Base-by-base conservation (phyloP, 2,329 filamentous ascomycete genomes). In the Rhinocladiella mackenziei region DNA sequence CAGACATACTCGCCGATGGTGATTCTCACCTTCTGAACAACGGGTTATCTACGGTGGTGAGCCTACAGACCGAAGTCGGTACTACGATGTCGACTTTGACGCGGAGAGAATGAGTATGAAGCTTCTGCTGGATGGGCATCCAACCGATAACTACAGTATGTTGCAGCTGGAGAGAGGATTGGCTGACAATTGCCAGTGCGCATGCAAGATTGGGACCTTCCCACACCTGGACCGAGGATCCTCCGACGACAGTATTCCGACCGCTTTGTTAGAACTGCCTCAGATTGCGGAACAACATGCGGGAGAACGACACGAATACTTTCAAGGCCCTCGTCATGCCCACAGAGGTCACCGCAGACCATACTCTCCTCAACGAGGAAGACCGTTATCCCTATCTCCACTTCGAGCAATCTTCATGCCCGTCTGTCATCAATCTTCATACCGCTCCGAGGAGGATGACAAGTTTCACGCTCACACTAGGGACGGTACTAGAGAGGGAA, bases 321-420 rank as follows among this genome's bases (percentile, higher is more conserved):
- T 34, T 31, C n/a, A 25, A 10, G 37, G 37, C 23, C 20, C 23
- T 13, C 32, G 11, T n/a, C 38, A 31, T 31, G 11, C 18, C 14
- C 17, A 17, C 5, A 20, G 32, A 22, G 17, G 10, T 20, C 30
- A 30, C 8, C 29, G 13, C 4, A 26, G 22, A 4, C 7, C 23
- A 10, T 50, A 50, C 36, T 38, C 47, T 17, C 47, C 47, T 29
- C 47, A 50, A 39, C 47, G 32, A 13, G 47, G 47, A 11, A 30
- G 37, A n/a, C 17, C 30, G 14, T 25, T 38, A 2, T 23, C 36
- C 9, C 10, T 38, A 2, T 23, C 36, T 6, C 10, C 23, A 13
- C 22, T 20, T 11, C 30, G 30, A 45, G 18, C 30, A 8, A 15
- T 6, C n/a, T 23, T 34, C 7, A 23, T 13, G 7, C 25, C 30